Percentiles rank a stretch among this genome's conserved stretches.
Evolutionary conservation across 2,329 filamentous ascomycete genomes (phyloP).

Genomic region (Colletotrichum endophyticum): DNA sequence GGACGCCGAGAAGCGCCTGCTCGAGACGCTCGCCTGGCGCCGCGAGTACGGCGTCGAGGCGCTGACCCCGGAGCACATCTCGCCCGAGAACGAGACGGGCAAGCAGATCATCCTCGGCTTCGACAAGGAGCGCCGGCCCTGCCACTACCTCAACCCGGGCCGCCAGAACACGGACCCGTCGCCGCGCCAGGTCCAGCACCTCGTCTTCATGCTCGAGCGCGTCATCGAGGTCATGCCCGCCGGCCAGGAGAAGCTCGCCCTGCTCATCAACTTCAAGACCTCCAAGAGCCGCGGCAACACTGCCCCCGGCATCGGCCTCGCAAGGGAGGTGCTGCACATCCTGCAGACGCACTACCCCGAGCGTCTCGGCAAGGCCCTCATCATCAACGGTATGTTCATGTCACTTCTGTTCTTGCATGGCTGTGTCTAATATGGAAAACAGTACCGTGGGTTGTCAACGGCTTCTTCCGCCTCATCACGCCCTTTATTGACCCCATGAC

Average conservation of each 20-base stretch:
- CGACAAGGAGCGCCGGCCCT: conserved; percentile 85
- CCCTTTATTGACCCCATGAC: conserved; percentile 97
- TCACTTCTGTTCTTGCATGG: not conserved
- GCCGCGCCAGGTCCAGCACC: conserved; percentile 87
- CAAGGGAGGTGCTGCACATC: conserved; percentile 85
- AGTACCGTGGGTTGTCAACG: conserved; percentile 91
- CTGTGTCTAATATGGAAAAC: conserved; percentile 3
- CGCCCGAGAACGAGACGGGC: conserved; percentile 92
- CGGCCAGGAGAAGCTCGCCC: conserved; percentile 82
- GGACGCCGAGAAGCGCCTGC: conserved; percentile 79
- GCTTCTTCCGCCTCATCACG: conserved; percentile 95
- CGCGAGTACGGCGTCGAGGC: conserved; percentile 85
- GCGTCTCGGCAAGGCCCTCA: conserved; percentile 83
- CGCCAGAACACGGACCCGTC: conserved; percentile 91
- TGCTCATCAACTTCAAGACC: conserved; percentile 91
- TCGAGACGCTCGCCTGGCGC: conserved; percentile 84
- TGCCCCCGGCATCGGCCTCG: conserved; percentile 74
- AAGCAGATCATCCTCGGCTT: conserved; percentile 92
- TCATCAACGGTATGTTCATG: conserved; percentile 75
- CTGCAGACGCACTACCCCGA: conserved; percentile 97
- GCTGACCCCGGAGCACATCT: conserved; percentile 85
- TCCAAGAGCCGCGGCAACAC: conserved; percentile 77
- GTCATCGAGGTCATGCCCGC: conserved; percentile 86
- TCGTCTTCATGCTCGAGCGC: conserved; percentile 95
- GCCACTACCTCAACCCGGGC: conserved; percentile 87